Evolutionary conservation across 2,329 filamentous ascomycete genomes (phyloP), one percentile per base, ranked within the genome.

Genomic region (Scedosporium aurantiacum): DNA sequence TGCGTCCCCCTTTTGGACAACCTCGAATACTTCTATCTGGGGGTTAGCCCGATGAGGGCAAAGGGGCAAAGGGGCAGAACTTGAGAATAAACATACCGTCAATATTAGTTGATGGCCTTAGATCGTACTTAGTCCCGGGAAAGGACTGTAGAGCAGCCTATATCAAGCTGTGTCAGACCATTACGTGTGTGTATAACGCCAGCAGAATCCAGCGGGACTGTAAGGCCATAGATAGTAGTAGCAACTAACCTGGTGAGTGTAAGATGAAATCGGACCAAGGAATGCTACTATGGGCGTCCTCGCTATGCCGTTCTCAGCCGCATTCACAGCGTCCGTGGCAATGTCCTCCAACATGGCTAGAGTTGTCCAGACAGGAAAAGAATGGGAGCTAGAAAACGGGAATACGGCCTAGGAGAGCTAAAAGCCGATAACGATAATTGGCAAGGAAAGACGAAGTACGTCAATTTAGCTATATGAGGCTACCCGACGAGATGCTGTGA

Each of bases 1-100:
- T 0, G 83, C 84, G 54, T 76, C 71, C 62, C 83, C 81, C 43
- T 79, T 78, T 69, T 95, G 90, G 5, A 96, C 88, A 16, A 85
- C 81, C 58, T 86, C 79, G 72, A 97, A 96, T 67, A 96, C 85
- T 70, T 94, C 90, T 87, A 65, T 58, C 40, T 16, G 54, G 45
- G 57, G 23, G 59, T 60, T 43, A 58, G 37, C 21, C 14, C n/a
- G 25, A 59, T n/a, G n/a, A 12, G 57, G 21, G 21, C 3, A 3
- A 58, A 5, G 10, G 57, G 21, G 21, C 3, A 3, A 58, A 5
- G 10, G n/a, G 2, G 2, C 56, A 21, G 14, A 40, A 1, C 12
- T 2, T 21, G 25, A n/a, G 21, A 55, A 50, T 28, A n/a, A 43
- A 69, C 72, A 58, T 70, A 76, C 76, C 76, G 57, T 76, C 74